phyloP scores from a whole-genome alignment of 306 rosid species.

The Vicia villosa region DNA sequence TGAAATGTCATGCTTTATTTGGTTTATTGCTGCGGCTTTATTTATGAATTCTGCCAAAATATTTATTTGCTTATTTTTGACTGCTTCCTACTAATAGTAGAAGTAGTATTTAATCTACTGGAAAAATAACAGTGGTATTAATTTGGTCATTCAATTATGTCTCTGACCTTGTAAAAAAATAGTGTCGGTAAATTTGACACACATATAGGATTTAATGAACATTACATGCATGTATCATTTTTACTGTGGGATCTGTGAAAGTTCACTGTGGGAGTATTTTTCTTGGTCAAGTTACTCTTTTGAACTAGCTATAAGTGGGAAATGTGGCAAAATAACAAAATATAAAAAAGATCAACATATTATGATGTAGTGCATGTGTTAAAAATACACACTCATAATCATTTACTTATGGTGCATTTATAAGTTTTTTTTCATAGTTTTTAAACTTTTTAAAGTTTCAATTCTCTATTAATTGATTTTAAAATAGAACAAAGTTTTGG shows the following conservation, averaged over 20 bases:
- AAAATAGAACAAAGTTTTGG: too few relatives aligned
- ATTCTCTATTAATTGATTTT: too few relatives aligned
- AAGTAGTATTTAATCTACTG: too few relatives aligned
- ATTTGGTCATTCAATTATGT: neutral
- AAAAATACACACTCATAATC: too few relatives aligned
- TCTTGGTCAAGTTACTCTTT: neutral
- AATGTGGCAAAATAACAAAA: too few relatives aligned
- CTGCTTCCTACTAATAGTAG: neutral
- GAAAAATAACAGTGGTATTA: neutral
- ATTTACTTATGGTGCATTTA: too few relatives aligned
- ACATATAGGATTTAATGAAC: neutral
- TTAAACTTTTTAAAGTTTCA: too few relatives aligned
- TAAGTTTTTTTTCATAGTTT: too few relatives aligned
- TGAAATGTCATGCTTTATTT: neutral
- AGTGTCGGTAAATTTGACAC: neutral
- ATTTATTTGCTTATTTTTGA: neutral
- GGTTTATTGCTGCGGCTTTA: neutral
- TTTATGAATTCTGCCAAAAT: neutral
- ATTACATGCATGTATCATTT: too few relatives aligned
- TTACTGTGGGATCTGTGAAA: neutral
- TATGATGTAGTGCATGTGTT: too few relatives aligned
- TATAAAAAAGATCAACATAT: too few relatives aligned
- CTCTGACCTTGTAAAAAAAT: neutral
- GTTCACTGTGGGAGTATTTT: neutral
- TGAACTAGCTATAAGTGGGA: too few relatives aligned